Conservation (phyloP, 1,284 basidiomycete species). For the Melampsora abietis-canadensis region DNA sequence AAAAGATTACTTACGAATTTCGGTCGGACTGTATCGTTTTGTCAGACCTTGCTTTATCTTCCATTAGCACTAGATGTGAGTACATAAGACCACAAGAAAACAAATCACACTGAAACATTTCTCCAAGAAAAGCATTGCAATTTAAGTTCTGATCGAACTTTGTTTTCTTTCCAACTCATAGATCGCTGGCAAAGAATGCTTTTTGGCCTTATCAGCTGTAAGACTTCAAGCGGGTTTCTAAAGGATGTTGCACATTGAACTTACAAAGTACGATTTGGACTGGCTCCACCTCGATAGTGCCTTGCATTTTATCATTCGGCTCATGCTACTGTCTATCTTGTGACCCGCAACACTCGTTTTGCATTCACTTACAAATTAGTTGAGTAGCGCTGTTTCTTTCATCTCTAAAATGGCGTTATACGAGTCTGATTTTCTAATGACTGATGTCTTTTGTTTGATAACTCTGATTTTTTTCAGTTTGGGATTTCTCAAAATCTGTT, state of each 20-base stretch:
- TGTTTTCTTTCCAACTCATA: not conserved
- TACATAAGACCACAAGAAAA: not conserved
- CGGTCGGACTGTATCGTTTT: conserved; percentile 31
- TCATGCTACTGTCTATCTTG: conserved; percentile 48
- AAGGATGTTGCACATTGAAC: not conserved
- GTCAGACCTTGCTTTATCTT: conserved; percentile 26
- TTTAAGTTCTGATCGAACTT: not conserved
- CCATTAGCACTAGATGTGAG: conserved; percentile 38
- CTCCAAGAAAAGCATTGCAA: not conserved
- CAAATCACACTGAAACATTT: not conserved
- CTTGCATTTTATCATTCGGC: conserved; percentile 47
- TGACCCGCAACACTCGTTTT: conserved; percentile 47
- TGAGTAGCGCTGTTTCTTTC: not conserved
- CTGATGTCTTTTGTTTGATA: not conserved
- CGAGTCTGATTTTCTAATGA: too few relatives aligned
- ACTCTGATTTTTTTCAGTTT: conserved; percentile 44
- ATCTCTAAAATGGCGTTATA: not conserved
- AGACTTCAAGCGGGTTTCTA: not conserved
- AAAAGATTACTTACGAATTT: conserved; percentile 12
- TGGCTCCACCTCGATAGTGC: conserved; percentile 3
- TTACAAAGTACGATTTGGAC: not conserved
- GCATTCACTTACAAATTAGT: conserved; percentile 42
- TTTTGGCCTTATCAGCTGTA: conserved; percentile 50
- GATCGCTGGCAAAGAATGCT: conserved; percentile 50
- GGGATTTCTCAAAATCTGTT: conserved; percentile 58